Evolutionary conservation across 331 rosid genomes (phyloP).

Genomic region (Malus hybrid): DNA sequence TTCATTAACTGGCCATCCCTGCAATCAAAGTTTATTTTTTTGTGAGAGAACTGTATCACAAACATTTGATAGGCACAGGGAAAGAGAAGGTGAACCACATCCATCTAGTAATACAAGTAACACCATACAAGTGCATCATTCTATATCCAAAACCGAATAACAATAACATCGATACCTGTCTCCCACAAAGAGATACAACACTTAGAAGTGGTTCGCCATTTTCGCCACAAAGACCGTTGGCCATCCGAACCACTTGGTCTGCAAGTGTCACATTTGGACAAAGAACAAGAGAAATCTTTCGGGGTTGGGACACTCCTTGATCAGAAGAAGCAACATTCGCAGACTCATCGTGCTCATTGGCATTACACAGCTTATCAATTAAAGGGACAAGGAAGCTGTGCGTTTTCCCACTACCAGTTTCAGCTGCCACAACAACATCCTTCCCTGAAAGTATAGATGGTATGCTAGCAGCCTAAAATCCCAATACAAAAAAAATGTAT

Average conservation of each 20-base stretch:
- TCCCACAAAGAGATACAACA: constrained; percentile 71
- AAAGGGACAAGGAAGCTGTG: constrained; percentile 81
- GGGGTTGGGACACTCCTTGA: constrained; percentile 20
- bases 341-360: constrained; percentile 16
- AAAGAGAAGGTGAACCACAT: not conserved
- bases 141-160: not conserved
- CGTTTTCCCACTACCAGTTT: constrained; percentile 77
- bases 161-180: constrained; percentile 52
- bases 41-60: not conserved
- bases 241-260: constrained; percentile 86
- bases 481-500: constrained; percentile 30
- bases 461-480: too few relatives aligned
- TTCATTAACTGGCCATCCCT: constrained; percentile 83
- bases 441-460: too few relatives aligned
- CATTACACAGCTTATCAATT: constrained; percentile 43
- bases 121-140: not conserved
- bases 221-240: constrained; percentile 56
- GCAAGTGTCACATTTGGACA: constrained; percentile 93
- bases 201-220: constrained; percentile 54
- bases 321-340: constrained; percentile 21
- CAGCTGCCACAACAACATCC: too few relatives aligned
- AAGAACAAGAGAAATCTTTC: constrained; percentile 55
- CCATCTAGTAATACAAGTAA: not conserved
- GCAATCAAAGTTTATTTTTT: constrained; percentile 12
- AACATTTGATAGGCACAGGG: constrained; percentile 1